Evolutionary conservation across 306 rosid species (phyloP), one percentile per base, ranked within the genome.

Genomic region (Cicer arietinum): DNA sequence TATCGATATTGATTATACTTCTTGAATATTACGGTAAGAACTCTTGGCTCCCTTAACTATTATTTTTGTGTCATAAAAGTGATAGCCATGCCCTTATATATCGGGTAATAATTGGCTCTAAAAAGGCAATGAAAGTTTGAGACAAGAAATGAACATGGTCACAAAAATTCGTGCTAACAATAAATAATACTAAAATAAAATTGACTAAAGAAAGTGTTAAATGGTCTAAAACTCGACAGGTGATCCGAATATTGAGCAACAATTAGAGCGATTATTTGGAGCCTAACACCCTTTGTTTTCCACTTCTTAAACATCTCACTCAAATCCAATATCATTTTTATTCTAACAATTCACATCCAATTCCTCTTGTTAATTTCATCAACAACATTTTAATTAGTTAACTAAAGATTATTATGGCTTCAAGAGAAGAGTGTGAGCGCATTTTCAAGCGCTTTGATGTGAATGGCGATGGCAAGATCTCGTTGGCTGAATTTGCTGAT

Each of bases 381-480:
- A 69, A 54, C 5, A 13, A 62, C 6, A 30, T 30, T 30, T 30
- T 4, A 30, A 30, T 3, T 30, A 44, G 1, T 2, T 18, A 58
- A 22, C 46, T 5, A 25, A 10, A 1, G 2, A 0, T 57, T 7
- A 77, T 3, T 10, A 81, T 81, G 85, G 78, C 44, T 10, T 75
- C 46, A 3, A 71, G 61, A 59, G 83, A 39, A 0, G 90, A 79
- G 46, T 89, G 92, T 66, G 92, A 87, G 56, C 89, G 89, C 0
- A 61, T 90, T 17, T 88, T 92, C 60, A 92, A 84, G 67, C 88
- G 85, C 0, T 92, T 92, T 43, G 98, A 92, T 50, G 73, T 17
- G 53, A 86, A 92, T 17, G 88, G 90, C 9, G 96, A 92, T 6
- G 84, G 86, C 0, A 80, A 90, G 73, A 88, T 92, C 43, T 87